Percentiles rank a stretch among this genome's conserved stretches.
Evolutionary conservation across 495 filamentous ascomycete genomes (phyloP).

Genomic region (Neurospora sp.): DNA sequence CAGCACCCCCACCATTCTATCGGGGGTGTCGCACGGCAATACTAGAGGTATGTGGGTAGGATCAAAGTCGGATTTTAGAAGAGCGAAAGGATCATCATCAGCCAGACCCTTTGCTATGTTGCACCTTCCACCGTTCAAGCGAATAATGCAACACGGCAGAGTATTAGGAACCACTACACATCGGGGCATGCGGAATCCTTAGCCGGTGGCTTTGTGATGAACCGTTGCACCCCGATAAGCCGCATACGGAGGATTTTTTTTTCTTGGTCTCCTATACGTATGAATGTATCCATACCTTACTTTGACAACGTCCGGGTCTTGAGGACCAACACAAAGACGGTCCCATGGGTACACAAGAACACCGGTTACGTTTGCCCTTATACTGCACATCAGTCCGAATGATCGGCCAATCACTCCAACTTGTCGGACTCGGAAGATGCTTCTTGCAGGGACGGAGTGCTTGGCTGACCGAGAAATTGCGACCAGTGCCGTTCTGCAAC

Average conservation of each 20-base stretch:
- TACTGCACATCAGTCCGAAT: not conserved
- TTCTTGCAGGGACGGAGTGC: not conserved
- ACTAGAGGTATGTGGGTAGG: not conserved
- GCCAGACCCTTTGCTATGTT: not conserved
- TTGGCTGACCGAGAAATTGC: not conserved
- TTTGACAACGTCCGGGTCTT: not conserved
- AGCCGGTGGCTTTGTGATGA: not conserved
- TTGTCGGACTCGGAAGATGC: not conserved
- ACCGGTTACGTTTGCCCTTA: not conserved
- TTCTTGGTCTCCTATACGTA: not conserved
- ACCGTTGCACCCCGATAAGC: not conserved
- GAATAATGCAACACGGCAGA: not conserved
- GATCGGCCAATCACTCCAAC: not conserved
- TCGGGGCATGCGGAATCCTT: not conserved
- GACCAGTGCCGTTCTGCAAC: not conserved
- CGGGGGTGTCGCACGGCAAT: not conserved
- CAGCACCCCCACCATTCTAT: not conserved
- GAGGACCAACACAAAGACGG: not conserved
- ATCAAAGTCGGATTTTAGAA: not conserved
- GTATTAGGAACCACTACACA: not conserved
- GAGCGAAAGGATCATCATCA: not conserved
- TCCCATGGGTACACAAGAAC: not conserved
- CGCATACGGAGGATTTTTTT: not conserved
- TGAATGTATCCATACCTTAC: not conserved
- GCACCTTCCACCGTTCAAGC: not conserved